Percentiles rank a stretch among this genome's conserved stretches.
phyloP scores from a whole-genome alignment of 2,329 filamentous ascomycete genomes.

The Tolypocladium endophyticum region DNA sequence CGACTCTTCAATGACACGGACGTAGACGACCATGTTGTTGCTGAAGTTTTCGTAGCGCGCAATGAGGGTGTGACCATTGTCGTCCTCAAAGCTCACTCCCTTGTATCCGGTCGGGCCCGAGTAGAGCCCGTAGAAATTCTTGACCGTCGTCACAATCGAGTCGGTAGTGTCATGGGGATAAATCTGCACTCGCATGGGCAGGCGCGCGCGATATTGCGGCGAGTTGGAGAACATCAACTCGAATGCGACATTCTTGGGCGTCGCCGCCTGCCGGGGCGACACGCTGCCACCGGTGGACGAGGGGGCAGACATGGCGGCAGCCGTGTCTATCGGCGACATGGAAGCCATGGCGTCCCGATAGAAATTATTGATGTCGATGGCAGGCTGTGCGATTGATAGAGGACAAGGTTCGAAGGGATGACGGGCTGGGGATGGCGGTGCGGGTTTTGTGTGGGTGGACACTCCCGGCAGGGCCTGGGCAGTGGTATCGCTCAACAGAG shows the following conservation, averaged over 20 bases:
- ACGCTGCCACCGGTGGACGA: constrained; percentile 31
- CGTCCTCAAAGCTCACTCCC: constrained; percentile 92
- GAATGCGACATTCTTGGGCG: constrained; percentile 69
- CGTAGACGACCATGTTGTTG: constrained; percentile 87
- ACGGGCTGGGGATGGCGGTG: constrained; percentile 15
- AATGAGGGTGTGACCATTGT: constrained; percentile 80
- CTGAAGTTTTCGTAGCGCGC: constrained; percentile 92
- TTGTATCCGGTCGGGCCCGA: constrained; percentile 58
- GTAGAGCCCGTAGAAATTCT: constrained; percentile 97
- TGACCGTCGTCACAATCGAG: constrained; percentile 95
- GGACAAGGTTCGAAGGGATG: constrained; percentile 4
- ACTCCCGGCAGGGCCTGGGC: constrained; percentile 7
- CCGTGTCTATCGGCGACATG: constrained; percentile 31
- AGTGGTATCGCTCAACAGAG: constrained; percentile 15
- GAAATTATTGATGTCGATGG: constrained; percentile 10
- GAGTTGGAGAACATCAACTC: constrained; percentile 61
- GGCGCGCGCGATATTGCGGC: constrained; percentile 59
- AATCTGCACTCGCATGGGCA: constrained; percentile 83
- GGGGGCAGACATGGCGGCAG: constrained; percentile 19
- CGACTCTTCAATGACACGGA: constrained; percentile 65
- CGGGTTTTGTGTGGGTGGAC: constrained; percentile 22
- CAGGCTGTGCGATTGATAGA: constrained; percentile 10
- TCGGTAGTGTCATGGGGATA: constrained; percentile 94
- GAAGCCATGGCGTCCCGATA: constrained; percentile 29
- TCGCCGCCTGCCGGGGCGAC: constrained; percentile 35